Evolutionary conservation across 1,139 yeast species (phyloP).

Genomic region (Nakaseomyces bracarensis): DNA sequence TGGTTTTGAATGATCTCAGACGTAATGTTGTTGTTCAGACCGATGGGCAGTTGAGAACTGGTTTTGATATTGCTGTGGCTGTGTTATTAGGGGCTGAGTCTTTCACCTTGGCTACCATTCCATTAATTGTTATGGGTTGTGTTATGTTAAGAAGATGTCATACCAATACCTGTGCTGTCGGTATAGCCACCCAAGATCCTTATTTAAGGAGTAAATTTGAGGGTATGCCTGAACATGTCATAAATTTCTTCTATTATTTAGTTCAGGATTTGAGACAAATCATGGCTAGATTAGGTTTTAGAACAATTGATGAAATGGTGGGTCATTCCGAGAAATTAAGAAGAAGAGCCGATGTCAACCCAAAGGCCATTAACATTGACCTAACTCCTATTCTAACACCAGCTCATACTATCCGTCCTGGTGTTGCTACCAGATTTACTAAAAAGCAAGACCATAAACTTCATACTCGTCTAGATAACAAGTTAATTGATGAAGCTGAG

Average conservation of each 20-base stretch:
- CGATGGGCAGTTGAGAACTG: constrained; percentile 95
- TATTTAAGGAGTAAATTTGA: constrained; percentile 82
- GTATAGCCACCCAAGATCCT: constrained; percentile 98
- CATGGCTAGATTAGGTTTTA: constrained; percentile 92
- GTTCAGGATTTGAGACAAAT: constrained; percentile 85
- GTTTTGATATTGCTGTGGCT: constrained; percentile 88
- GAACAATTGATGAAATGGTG: constrained; percentile 95
- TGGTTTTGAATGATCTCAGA: constrained; percentile 89
- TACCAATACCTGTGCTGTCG: constrained; percentile 90
- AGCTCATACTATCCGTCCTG: constrained; percentile 95
- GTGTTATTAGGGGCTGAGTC: constrained; percentile 96
- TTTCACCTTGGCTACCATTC: constrained; percentile 97
- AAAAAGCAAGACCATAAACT: constrained; percentile 91
- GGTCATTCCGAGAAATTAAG: constrained; percentile 88
- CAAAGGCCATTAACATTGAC: constrained; percentile 88
- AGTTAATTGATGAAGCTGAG: constrained; percentile 92
- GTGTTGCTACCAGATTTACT: constrained; percentile 88
- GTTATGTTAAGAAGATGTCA: constrained; percentile 94
- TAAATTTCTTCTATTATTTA: constrained; percentile 91
- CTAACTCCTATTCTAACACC: constrained; percentile 91
- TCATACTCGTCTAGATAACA: constrained; percentile 89
- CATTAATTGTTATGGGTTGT: constrained; percentile 96
- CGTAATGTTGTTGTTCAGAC: constrained; percentile 94
- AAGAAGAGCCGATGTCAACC: constrained; percentile 80
- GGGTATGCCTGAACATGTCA: constrained; percentile 98